Conservation (phyloP, 148 eudicot genomes). For the Simmondsia chinensis region DNA sequence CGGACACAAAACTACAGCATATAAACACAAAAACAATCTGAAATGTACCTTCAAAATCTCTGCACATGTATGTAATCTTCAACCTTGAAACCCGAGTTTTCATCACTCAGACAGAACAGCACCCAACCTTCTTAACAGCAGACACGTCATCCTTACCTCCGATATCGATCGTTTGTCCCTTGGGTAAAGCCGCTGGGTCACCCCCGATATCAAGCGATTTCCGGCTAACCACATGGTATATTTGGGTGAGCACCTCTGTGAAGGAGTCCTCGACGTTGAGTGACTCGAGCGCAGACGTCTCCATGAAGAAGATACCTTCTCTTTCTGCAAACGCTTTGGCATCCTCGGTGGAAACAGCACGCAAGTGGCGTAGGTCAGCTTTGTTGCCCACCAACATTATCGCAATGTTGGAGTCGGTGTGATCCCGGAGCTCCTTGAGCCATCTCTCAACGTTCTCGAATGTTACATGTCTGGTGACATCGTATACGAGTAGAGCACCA, state of each 20-base stretch:
- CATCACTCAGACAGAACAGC: constrained; percentile 26
- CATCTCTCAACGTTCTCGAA: constrained; percentile 43
- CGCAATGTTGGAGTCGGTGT: constrained; percentile 34
- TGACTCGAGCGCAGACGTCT: constrained; percentile 42
- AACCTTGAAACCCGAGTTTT: neutral
- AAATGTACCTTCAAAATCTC: too few species aligned
- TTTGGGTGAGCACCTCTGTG: constrained; percentile 34
- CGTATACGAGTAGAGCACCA: constrained; percentile 43
- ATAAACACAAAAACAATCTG: too few species aligned
- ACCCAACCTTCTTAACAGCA: constrained; percentile 31
- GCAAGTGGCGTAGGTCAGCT: constrained; percentile 40
- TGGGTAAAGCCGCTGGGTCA: constrained; percentile 25
- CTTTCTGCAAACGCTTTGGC: constrained; percentile 35
- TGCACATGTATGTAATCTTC: too few species aligned
- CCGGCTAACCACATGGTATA: constrained; percentile 30
- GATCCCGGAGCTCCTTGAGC: constrained; percentile 44
- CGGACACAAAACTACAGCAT: too few species aligned
- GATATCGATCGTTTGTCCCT: constrained; percentile 33
- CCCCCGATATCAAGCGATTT: constrained; percentile 34
- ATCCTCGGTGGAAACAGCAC: constrained; percentile 39
- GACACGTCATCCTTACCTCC: constrained; percentile 38
- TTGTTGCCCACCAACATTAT: constrained; percentile 47
- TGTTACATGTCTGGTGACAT: constrained; percentile 36
- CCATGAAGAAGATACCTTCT: constrained; percentile 36
- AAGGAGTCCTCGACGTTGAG: constrained; percentile 38